Evolutionary conservation across 2,329 filamentous ascomycete genomes (phyloP).

Genomic region (Pyricularia sp.): DNA sequence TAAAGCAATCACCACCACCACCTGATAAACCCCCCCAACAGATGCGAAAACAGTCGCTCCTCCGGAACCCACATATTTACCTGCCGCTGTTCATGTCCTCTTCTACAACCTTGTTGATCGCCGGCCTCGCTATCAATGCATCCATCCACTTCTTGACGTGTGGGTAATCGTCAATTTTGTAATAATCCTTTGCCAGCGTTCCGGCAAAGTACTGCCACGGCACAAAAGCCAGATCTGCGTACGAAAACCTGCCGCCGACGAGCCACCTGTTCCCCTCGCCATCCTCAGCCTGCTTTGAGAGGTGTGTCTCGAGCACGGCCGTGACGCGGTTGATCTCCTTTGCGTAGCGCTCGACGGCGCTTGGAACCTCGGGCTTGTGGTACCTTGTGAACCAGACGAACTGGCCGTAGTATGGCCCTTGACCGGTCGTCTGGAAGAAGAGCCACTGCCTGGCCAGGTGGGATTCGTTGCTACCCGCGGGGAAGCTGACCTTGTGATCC

Average conservation of each 20-base stretch:
- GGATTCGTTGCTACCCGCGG: constrained; percentile 18
- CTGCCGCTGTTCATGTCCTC: not conserved
- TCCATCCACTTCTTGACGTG: constrained; percentile 62
- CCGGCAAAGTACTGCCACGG: constrained; percentile 9
- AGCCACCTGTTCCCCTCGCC: constrained; percentile 10
- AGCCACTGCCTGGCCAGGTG: constrained; percentile 27
- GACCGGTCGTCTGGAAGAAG: constrained; percentile 27
- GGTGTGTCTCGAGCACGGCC: constrained; percentile 11
- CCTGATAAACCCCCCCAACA: too few species aligned
- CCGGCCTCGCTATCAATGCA: constrained; percentile 51
- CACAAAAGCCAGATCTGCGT: constrained; percentile 12
- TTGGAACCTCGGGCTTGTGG: constrained; percentile 15
- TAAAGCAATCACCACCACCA: too few species aligned
- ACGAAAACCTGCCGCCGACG: constrained; percentile 13
- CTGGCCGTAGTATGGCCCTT: constrained; percentile 30
- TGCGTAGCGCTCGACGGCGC: constrained; percentile 12
- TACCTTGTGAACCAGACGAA: constrained; percentile 11
- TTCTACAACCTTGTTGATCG: constrained; percentile 46
- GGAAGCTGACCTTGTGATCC: constrained; percentile 25
- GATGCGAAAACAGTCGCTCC: too few species aligned
- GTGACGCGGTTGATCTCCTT: constrained; percentile 14
- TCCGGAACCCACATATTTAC: too few species aligned
- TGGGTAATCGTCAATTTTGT: constrained; percentile 59
- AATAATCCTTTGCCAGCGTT: not conserved
- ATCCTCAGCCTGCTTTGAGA: constrained; percentile 8